Evolutionary conservation across 2,329 filamentous ascomycete species (phyloP).

Genomic region (Pseudogymnoascus sp.): DNA sequence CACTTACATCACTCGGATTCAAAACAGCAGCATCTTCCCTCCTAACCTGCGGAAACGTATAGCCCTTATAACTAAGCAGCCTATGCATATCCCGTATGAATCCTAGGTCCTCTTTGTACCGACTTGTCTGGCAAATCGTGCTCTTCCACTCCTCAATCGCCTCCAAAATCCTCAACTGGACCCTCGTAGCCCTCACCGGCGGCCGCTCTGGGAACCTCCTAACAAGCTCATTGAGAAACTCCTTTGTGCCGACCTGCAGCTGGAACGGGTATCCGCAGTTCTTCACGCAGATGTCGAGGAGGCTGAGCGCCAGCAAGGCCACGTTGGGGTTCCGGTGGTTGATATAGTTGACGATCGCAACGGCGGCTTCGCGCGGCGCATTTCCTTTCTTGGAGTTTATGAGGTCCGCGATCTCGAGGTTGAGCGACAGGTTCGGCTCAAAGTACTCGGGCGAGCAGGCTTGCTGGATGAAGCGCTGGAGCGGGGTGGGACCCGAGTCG

Average conservation of each 20-base stretch:
- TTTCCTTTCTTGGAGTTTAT: conserved; percentile 97
- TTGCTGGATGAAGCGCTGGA: conserved; percentile 92
- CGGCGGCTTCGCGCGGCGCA: conserved; percentile 87
- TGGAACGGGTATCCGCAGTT: conserved; percentile 99
- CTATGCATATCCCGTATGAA: conserved; percentile 98
- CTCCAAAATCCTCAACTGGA: conserved; percentile 88
- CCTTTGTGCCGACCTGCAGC: conserved; percentile 95
- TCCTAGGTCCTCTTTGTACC: conserved; percentile 94
- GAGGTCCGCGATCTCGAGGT: conserved; percentile 91
- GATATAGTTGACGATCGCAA: conserved; percentile 86
- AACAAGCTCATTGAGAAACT: conserved; percentile 97
- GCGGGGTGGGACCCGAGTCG: conserved; percentile 70
- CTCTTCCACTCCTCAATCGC: conserved; percentile 96
- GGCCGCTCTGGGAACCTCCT: conserved; percentile 91
- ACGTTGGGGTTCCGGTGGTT: conserved; percentile 98
- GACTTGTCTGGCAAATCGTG: conserved; percentile 95
- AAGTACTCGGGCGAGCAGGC: conserved; percentile 96
- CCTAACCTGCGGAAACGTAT: conserved; percentile 86
- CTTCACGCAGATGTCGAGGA: conserved; percentile 98
- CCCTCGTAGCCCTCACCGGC: conserved; percentile 73
- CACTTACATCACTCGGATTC: conserved; percentile 87
- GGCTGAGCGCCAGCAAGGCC: conserved; percentile 75
- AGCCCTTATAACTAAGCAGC: conserved; percentile 91
- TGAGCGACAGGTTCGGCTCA: conserved; percentile 92
- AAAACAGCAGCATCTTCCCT: conserved; percentile 91